A percentile compares a stretch with the other conserved stretches of the same genome.
phyloP scores from a whole-genome alignment of 2,329 filamentous ascomycete species.

The Paracoccidioides brasiliensis region DNA sequence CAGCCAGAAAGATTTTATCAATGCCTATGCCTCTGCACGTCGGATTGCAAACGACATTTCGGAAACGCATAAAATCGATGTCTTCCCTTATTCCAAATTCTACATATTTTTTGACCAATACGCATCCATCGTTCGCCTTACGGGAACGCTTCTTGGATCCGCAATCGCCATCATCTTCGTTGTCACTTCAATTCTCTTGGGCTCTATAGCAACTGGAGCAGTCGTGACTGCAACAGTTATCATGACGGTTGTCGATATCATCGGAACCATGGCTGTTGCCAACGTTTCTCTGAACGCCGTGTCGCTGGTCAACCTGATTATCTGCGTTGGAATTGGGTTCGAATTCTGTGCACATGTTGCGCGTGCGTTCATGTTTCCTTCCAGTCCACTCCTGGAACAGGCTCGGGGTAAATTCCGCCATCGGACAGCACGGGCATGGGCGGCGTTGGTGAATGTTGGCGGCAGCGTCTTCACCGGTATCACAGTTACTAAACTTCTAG shows the following conservation, averaged over 20 bases:
- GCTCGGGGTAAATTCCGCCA: conserved; percentile 67
- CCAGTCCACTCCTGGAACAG: conserved; percentile 64
- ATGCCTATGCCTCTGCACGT: conserved; percentile 75
- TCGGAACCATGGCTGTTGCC: conserved; percentile 84
- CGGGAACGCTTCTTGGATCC: conserved; percentile 64
- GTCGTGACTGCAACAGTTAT: conserved; percentile 76
- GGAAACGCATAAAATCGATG: conserved; percentile 56
- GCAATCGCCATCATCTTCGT: conserved; percentile 76
- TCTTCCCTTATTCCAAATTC: conserved; percentile 95
- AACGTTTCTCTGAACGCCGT: conserved; percentile 88
- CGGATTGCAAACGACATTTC: conserved; percentile 71
- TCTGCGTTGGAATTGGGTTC: conserved; percentile 90
- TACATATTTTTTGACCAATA: conserved; percentile 99
- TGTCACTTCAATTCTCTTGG: conserved; percentile 67
- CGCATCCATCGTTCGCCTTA: conserved; percentile 66
- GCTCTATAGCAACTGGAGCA: conserved; percentile 66
- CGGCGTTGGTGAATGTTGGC: conserved; percentile 85
- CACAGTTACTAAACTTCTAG: conserved; percentile 86
- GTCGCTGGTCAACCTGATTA: conserved; percentile 88
- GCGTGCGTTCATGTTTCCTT: conserved; percentile 89
- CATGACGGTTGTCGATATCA: conserved; percentile 90
- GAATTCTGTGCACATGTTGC: conserved; percentile 98
- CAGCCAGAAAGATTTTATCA: conserved; percentile 85
- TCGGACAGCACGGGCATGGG: conserved; percentile 77
- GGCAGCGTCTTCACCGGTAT: conserved; percentile 93